Evolutionary conservation across 768 basidiomycete species (phyloP).

Genomic region (Lentinula detonsa): DNA sequence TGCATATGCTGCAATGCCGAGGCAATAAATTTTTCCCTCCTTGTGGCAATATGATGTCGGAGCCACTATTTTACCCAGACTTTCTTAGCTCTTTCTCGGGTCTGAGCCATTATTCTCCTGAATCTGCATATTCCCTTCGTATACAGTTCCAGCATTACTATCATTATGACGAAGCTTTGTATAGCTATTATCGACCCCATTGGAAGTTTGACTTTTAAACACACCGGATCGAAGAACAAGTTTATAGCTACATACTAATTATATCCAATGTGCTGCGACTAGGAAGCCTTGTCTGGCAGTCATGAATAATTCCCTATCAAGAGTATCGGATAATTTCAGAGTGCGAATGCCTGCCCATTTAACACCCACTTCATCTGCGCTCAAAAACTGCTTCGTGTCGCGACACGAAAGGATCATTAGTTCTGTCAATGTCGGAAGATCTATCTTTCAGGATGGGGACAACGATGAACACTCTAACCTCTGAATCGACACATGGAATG

Average conservation of each 20-base stretch:
- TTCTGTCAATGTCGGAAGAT: neutral
- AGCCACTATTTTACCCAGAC: neutral
- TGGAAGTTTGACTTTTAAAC: neutral
- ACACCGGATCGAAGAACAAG: no score
- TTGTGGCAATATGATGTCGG: neutral
- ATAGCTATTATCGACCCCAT: neutral
- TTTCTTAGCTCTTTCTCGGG: neutral
- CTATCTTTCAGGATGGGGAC: neutral
- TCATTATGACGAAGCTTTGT: neutral
- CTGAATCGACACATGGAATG: neutral
- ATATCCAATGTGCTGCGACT: neutral
- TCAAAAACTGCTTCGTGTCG: neutral
- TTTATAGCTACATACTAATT: neutral
- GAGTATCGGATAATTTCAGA: neutral
- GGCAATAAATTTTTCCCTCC: neutral
- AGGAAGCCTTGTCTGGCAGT: neutral
- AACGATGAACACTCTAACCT: neutral
- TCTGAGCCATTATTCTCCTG: neutral
- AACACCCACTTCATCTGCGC: neutral
- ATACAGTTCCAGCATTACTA: neutral
- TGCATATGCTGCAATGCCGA: neutral
- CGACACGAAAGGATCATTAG: neutral
- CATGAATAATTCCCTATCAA: neutral
- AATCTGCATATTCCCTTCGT: neutral
- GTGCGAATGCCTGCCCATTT: neutral